A percentile compares a stretch with the other conserved stretches of the same genome.
Evolutionary conservation across 257 asterid species (phyloP).

Genomic region (Thymus mandschuricus): DNA sequence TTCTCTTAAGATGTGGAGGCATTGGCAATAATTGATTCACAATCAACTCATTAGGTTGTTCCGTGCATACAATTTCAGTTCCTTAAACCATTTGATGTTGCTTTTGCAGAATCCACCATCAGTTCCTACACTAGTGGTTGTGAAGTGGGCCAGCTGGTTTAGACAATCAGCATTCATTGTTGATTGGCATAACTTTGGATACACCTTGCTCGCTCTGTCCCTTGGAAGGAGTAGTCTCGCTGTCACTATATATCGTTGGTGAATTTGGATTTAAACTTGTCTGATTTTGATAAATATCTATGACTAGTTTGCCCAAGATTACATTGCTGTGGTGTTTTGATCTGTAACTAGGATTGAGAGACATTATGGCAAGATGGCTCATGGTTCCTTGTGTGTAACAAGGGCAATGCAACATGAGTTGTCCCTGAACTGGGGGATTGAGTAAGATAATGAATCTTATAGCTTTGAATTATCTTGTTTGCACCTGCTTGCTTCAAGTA

Average conservation of each 20-base stretch:
- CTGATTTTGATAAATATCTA: slow-evolving; percentile 17
- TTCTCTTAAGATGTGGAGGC: slow-evolving; percentile 12
- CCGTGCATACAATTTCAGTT: slow-evolving; percentile 1
- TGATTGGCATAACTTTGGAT: slow-evolving; percentile 98
- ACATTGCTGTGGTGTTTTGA: slow-evolving; percentile 26
- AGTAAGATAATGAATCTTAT: slow-evolving; percentile 51
- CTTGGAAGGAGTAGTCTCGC: slow-evolving; percentile 80
- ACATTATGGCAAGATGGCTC: slow-evolving; percentile 83
- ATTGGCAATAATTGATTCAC: slow-evolving; percentile 8
- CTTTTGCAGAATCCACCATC: slow-evolving; percentile 94
- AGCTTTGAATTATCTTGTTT: slow-evolving; percentile 8
- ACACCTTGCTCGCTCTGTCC: slow-evolving; percentile 81
- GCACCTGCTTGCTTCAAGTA: slow-evolving; percentile 13
- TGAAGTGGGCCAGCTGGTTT: slow-evolving; percentile 89
- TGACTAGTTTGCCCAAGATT: slow-evolving; percentile 26
- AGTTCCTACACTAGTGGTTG: slow-evolving; percentile 94
- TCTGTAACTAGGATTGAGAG: slow-evolving; percentile 79
- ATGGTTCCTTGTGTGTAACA: slow-evolving; percentile 95
- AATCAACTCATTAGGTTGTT: background rate
- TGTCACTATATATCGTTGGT: slow-evolving; percentile 84
- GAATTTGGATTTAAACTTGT: slow-evolving; percentile 30
- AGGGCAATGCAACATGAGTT: slow-evolving; percentile 97
- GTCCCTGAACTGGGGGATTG: slow-evolving; percentile 90
- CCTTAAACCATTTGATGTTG: slow-evolving; percentile 21
- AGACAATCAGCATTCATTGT: slow-evolving; percentile 70